These are phyloP conservation scores for Myriosclerotinia scirpicola DNA, from an alignment of 2,329 filamentous ascomycete species.

Conservation along the genomic window DNA sequence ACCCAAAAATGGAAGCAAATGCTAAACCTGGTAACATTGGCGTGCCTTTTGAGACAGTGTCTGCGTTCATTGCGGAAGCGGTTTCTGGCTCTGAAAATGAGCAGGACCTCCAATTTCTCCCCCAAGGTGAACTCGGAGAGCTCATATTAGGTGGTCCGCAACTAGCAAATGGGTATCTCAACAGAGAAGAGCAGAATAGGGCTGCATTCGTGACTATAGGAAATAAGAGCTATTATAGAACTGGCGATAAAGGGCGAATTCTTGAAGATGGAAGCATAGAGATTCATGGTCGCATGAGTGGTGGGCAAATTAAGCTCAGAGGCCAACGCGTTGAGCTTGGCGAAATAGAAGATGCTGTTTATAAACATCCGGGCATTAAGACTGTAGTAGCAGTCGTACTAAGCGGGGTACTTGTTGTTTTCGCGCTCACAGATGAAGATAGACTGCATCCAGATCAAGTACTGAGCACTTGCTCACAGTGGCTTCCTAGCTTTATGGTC, in stretches of 20 bases:
- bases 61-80: slow-evolving; percentile 39
- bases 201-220: slow-evolving; percentile 67
- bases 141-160: slow-evolving; percentile 79
- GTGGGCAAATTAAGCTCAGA: slow-evolving; percentile 82
- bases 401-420: slow-evolving; percentile 68
- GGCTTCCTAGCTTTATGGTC: slow-evolving; percentile 83
- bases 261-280: slow-evolving; percentile 69
- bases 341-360: slow-evolving; percentile 70
- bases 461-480: slow-evolving; percentile 61
- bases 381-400: slow-evolving; percentile 67
- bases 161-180: slow-evolving; percentile 77
- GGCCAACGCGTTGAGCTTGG: slow-evolving; percentile 82
- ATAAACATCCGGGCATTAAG: slow-evolving; percentile 61
- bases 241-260: slow-evolving; percentile 78
- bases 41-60: slow-evolving; percentile 72
- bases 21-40: slow-evolving; percentile 71
- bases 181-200: slow-evolving; percentile 72
- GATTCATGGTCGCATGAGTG: slow-evolving; percentile 75
- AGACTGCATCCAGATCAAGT: slow-evolving; percentile 48
- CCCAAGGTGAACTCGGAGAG: slow-evolving; percentile 51
- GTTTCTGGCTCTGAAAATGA: slow-evolving; percentile 27
- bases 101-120: slow-evolving; percentile 34
- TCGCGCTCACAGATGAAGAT: slow-evolving; percentile 49
- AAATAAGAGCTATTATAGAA: slow-evolving; percentile 71
- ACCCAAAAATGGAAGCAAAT: slow-evolving; percentile 57